Base-by-base conservation (phyloP, 371 early-diverging fungal species). In the Mucor circinelloides region DNA sequence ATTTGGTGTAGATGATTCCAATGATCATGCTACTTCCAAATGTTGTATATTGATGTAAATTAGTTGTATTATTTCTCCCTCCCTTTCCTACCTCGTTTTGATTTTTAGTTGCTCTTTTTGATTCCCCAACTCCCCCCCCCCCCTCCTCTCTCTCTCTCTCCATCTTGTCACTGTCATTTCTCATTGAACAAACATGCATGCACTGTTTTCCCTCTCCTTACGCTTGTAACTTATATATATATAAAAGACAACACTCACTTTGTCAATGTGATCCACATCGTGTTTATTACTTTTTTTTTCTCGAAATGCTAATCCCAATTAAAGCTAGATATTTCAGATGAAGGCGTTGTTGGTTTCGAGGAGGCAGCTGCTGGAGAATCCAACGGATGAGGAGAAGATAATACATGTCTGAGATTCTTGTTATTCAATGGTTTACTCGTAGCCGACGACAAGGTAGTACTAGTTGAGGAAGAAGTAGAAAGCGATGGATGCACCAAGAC, bases 351-450 rank as follows among this genome's bases (percentile, higher is more conserved):
- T 30, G 30, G 1, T 17, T n/a, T n/a, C n/a, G 30, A 10, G 0
- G 31, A 8, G 0, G 30, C 19, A 38, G 54, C 13, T 30, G 19
- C 2, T 19, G 56, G 36, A 23, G n/a, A 3, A 48, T 70, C 70
- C 56, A 70, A 61, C 3, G 70, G 70, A 57, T 70, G 70, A 46
- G 70, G 60, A 34, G 66, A 30, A 5, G 66, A 42, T 36, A 63
- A 58, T 19, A 34, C 65, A 23, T 44, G 46, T n/a, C 25, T 40
- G 42, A 42, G 40, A 32, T 38, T 40, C 38, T 60, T 44, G 23
- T 28, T 27, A 21, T 34, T 19, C 12, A 61, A 21, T 23, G 25
- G 48, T 34, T 19, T 30, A n/a, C 28, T 61, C 9, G 32, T 12
- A 12, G 23, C 21, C 23, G 21, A 23, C 21, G 19, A 54, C 48